Conservation (phyloP, 306 rosid species). For the Castanea crenata region DNA sequence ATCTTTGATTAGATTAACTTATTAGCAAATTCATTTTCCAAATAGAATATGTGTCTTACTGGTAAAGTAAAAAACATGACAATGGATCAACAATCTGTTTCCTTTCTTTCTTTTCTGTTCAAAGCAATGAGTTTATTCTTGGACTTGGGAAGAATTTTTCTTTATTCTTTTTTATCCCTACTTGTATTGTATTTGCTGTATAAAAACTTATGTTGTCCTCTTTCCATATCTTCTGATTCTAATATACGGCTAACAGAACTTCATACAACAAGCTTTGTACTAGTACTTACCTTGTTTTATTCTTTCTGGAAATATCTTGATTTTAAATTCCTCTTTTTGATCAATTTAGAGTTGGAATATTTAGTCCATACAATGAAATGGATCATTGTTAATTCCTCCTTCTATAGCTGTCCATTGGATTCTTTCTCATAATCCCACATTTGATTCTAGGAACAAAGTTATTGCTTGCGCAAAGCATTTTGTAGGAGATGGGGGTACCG, state of each 20-base stretch:
- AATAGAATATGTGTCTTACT: neutral
- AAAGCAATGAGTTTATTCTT: neutral
- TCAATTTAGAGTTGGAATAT: no score
- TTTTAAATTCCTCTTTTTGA: constrained; percentile 5
- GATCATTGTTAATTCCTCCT: constrained; percentile 1
- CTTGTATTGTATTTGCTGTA: neutral
- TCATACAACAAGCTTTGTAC: neutral
- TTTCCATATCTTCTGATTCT: neutral
- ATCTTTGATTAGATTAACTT: neutral
- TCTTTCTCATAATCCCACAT: constrained; percentile 7
- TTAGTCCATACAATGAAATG: no score
- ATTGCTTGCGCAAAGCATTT: constrained; percentile 94
- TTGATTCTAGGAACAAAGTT: constrained; percentile 60
- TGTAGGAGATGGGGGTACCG: constrained; percentile 91
- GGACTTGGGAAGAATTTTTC: neutral
- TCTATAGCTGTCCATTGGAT: neutral
- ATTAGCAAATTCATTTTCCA: neutral
- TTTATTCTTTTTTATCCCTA: neutral
- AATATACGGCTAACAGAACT: neutral
- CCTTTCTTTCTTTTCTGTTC: neutral
- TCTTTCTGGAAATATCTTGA: neutral
- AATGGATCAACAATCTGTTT: neutral
- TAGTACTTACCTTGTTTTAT: neutral
- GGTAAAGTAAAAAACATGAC: neutral
- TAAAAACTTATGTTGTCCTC: neutral